phyloP scores from a whole-genome alignment of 192 early-diverging fungal genomes.

The Physocladia obscura region DNA sequence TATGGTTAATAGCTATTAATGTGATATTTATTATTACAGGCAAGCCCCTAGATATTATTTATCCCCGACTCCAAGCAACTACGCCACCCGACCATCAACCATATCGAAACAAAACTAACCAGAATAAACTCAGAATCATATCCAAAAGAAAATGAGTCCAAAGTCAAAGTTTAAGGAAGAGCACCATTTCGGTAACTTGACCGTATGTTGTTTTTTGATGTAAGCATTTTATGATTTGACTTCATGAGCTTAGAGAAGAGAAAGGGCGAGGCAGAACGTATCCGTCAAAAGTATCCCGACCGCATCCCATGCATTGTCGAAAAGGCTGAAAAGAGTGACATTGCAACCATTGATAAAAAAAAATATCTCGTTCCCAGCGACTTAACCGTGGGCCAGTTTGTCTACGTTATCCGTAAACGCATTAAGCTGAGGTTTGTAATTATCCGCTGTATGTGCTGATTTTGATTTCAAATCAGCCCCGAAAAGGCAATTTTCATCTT shows the following conservation, averaged over 20 bases:
- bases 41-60: no score
- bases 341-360: slow-evolving; percentile 97
- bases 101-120: background rate
- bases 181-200: slow-evolving; percentile 84
- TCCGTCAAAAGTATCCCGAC: slow-evolving; percentile 93
- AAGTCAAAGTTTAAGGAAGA: slow-evolving; percentile 95
- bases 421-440: slow-evolving; percentile 75
- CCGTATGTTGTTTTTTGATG: slow-evolving; percentile 86
- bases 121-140: background rate
- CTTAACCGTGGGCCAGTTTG: slow-evolving; percentile 95
- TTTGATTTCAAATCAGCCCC: slow-evolving; percentile 51
- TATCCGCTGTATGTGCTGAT: background rate
- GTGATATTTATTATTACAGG: no score
- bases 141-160: slow-evolving; percentile 55
- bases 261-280: slow-evolving; percentile 93
- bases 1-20: no score
- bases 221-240: slow-evolving; percentile 91
- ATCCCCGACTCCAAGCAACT: no score
- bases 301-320: slow-evolving; percentile 69
- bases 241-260: slow-evolving; percentile 73
- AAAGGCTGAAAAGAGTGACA: slow-evolving; percentile 97
- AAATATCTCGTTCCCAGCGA: slow-evolving; percentile 97
- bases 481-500: slow-evolving; percentile 99
- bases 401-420: slow-evolving; percentile 92
- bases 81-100: no score